A percentile compares a stretch with the other conserved stretches of the same genome.
phyloP scores from a whole-genome alignment of 108 stramenopile species.

The Fistulifera solaris region DNA sequence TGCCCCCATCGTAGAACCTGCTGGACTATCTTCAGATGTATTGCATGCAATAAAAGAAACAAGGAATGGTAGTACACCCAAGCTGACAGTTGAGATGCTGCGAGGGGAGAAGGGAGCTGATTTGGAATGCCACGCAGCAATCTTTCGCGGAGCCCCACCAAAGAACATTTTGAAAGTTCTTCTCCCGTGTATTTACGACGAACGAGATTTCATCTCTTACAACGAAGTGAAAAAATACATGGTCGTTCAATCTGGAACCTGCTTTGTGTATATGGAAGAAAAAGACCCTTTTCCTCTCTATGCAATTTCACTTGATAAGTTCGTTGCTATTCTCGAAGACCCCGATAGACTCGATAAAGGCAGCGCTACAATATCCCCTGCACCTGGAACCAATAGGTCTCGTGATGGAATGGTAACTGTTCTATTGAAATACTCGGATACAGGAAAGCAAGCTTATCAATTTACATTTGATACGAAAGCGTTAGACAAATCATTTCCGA shows the following conservation, averaged over 20 bases:
- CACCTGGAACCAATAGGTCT: conserved; percentile 22
- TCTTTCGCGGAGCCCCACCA: conserved; percentile 31
- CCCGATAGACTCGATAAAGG: conserved; percentile 33
- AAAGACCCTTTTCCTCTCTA: conserved; percentile 49
- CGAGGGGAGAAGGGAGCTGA: conserved; percentile 19
- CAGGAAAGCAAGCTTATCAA: conserved; percentile 42
- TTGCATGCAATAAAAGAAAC: not conserved
- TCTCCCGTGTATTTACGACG: conserved; percentile 33
- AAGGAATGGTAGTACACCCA: conserved; percentile 9
- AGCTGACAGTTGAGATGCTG: conserved; percentile 25
- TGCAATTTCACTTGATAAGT: conserved; percentile 30
- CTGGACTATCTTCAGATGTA: conserved; percentile 5
- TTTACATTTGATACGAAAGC: conserved; percentile 46
- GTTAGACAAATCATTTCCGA: too few species aligned
- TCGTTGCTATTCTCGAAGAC: conserved; percentile 43
- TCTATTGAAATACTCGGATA: conserved; percentile 28
- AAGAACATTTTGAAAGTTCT: conserved; percentile 30
- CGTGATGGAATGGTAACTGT: conserved; percentile 29
- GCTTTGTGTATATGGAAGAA: conserved; percentile 45
- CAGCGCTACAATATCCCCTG: conserved; percentile 46
- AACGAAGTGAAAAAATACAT: conserved; percentile 54
- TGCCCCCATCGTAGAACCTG: conserved; percentile 17
- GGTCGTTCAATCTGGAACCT: conserved; percentile 27
- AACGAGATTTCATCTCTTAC: conserved; percentile 49
- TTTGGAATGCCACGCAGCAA: conserved; percentile 42